Evolutionary conservation across 345 rosid species (phyloP), one percentile per base, ranked within the genome.

Genomic region (Pseudoturritis turrita): DNA sequence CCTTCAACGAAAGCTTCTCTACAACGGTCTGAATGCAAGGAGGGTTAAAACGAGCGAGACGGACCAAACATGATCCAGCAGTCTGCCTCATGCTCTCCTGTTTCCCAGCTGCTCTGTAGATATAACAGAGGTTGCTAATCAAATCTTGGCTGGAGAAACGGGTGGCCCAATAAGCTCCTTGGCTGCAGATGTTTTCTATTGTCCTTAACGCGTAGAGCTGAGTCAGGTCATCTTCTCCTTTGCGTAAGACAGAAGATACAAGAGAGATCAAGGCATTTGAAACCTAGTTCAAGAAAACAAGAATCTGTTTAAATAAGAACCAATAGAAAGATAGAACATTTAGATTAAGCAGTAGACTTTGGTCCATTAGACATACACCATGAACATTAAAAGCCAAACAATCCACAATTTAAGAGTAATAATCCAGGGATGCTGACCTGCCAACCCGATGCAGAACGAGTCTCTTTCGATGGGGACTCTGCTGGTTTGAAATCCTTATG

Each of bases 1-100:
- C 97, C 83, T 91, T 95, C 71, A 87, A 73, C 28, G 97, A 81
- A 47, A 89, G 87, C 79, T 87, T 95, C 75, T 89, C 97, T 36
- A 85, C 81, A 22, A 91, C 86, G 2, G 82, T 65, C 44, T 91
- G 99, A 68, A 87, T 88, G 83, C 89, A 83, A 68, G 86, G 81
- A 51, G 96, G 87, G 71, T 83, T 89, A 65, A 95, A 95, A 54
- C 99, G 93, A 62, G 87, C 88, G 45, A 95, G 84, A 44, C 99
- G 96, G 77, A 89, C 98, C 76, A 95, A 79, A 82, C 99, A 95
- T 70, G 99, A 95, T 73, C 99, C 99, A 55, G 99, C 96, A 39
- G 96, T 88, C 37, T 88, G 88, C 85, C 96, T 85, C 86, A 95
- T 83, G 86, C 89, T 89, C 77, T 95, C 99, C 64, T 85, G 98